Conservation (phyloP, 2,329 filamentous ascomycete genomes). For the Pyrenophora teres region DNA sequence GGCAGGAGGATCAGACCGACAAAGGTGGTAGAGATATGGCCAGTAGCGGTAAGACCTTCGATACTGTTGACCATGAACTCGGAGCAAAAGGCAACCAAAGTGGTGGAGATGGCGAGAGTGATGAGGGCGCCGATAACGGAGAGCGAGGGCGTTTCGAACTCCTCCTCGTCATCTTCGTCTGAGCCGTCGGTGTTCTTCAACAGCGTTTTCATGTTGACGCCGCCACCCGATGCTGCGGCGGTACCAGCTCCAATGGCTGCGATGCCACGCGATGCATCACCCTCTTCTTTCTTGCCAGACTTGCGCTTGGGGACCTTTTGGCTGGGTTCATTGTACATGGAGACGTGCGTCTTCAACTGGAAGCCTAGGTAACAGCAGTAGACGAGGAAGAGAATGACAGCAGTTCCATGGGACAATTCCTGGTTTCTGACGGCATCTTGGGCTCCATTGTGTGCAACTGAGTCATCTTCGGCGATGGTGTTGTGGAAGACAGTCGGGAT, state of each 20-base stretch:
- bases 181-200: constrained; percentile 45
- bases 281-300: constrained; percentile 53
- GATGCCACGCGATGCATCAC: constrained; percentile 56
- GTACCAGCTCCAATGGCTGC: constrained; percentile 59
- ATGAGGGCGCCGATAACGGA: constrained; percentile 72
- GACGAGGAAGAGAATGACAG: constrained; percentile 80
- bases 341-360: constrained; percentile 83
- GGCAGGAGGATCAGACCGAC: constrained; percentile 67
- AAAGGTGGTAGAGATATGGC: constrained; percentile 62
- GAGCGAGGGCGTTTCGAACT: constrained; percentile 77
- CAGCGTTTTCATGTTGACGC: constrained; percentile 56
- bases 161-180: constrained; percentile 62
- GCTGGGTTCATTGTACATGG: constrained; percentile 78
- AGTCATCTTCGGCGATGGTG: constrained; percentile 37
- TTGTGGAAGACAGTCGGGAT: constrained; percentile 80
- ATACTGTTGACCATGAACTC: constrained; percentile 68
- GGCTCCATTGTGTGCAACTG: constrained; percentile 10
- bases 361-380: constrained; percentile 87
- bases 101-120: constrained; percentile 73
- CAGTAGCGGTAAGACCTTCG: constrained; percentile 56
- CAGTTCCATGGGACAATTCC: constrained; percentile 67
- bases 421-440: constrained; percentile 38
- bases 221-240: constrained; percentile 56
- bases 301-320: constrained; percentile 72
- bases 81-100: constrained; percentile 77